These are phyloP conservation scores for Penicillium manginii DNA, from an alignment of 495 filamentous ascomycete genomes.

Conservation along the genomic window DNA sequence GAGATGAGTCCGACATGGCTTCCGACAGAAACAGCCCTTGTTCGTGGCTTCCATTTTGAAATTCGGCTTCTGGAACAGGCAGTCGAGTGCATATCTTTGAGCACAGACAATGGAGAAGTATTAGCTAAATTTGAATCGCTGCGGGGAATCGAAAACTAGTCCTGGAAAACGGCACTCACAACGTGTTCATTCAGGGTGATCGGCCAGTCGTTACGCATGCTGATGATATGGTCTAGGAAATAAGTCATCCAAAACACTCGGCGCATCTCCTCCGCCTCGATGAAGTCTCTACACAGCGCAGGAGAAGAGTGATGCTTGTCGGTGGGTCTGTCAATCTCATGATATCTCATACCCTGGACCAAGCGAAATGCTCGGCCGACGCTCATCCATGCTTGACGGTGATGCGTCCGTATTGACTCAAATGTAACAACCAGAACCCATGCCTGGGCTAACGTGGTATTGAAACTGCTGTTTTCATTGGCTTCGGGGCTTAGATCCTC, in stretches of 20 bases:
- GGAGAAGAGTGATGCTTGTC: conserved; percentile 1
- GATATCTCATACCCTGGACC: conserved; percentile 49
- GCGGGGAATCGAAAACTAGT: no score
- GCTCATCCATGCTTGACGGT: conserved; percentile 53
- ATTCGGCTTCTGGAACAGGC: conserved; percentile 44
- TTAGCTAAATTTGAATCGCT: no score
- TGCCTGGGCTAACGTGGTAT: conserved; percentile 45
- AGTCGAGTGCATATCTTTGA: conserved; percentile 31
- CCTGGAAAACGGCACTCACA: conserved; percentile 39
- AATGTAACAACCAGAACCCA: conserved; percentile 55
- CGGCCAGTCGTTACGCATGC: conserved; percentile 47
- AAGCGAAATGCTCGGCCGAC: conserved; percentile 56
- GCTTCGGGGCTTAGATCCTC: conserved; percentile 14
- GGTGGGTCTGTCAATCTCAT: conserved; percentile 47
- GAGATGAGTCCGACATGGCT: conserved; percentile 33
- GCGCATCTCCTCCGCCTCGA: conserved; percentile 48
- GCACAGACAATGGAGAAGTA: no score
- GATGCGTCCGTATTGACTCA: conserved; percentile 47
- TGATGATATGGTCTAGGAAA: conserved; percentile 53
- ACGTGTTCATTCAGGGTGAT: conserved; percentile 55
- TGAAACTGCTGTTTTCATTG: conserved; percentile 6
- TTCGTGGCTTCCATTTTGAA: conserved; percentile 50
- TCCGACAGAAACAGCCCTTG: conserved; percentile 49
- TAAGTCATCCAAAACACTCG: conserved; percentile 60
- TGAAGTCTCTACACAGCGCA: conserved; percentile 10